These are phyloP conservation scores for Geotrichum restrictum DNA, from an alignment of 1,139 yeast species.

Conservation along the genomic window DNA sequence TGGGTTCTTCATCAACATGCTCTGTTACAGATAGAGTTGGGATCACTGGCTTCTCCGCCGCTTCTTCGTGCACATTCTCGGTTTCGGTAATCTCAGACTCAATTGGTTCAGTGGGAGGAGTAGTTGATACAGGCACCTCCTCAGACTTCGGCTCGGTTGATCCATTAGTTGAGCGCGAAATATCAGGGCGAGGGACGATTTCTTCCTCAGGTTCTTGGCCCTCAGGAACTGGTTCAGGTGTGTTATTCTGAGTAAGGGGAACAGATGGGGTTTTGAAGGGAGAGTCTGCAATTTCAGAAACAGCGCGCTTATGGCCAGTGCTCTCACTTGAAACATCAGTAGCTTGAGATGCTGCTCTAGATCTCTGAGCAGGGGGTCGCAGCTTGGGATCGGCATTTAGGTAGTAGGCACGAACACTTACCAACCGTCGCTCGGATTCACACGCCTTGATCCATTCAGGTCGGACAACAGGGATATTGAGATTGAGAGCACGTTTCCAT, in stretches of 20 bases:
- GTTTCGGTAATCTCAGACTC: not conserved
- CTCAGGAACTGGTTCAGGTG: slow-evolving; percentile 17
- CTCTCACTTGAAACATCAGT: slow-evolving; percentile 21
- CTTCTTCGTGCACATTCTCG: not conserved
- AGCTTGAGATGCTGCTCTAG: slow-evolving; percentile 32
- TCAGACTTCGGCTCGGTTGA: not conserved
- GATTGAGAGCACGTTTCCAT: slow-evolving; percentile 72
- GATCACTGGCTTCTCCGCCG: not conserved
- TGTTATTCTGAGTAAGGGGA: not conserved
- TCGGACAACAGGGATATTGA: slow-evolving; percentile 88
- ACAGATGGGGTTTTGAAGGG: slow-evolving; percentile 10
- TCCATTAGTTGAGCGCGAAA: not conserved
- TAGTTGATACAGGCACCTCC: not conserved
- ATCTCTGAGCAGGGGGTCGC: slow-evolving; percentile 35
- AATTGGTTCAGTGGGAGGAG: slow-evolving; percentile 5
- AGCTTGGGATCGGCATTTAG: slow-evolving; percentile 41
- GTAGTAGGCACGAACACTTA: slow-evolving; percentile 75
- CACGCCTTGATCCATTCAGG: slow-evolving; percentile 98
- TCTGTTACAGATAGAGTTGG: not conserved
- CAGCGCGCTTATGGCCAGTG: slow-evolving; percentile 18
- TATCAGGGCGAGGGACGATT: not conserved
- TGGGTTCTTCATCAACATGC: slow-evolving; percentile 19
- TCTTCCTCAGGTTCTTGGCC: slow-evolving; percentile 18
- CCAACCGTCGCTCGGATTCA: slow-evolving; percentile 80
- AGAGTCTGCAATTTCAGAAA: slow-evolving; percentile 20